phyloP scores from a whole-genome alignment of 441 rosid genomes.

The Mallotus repandus region DNA sequence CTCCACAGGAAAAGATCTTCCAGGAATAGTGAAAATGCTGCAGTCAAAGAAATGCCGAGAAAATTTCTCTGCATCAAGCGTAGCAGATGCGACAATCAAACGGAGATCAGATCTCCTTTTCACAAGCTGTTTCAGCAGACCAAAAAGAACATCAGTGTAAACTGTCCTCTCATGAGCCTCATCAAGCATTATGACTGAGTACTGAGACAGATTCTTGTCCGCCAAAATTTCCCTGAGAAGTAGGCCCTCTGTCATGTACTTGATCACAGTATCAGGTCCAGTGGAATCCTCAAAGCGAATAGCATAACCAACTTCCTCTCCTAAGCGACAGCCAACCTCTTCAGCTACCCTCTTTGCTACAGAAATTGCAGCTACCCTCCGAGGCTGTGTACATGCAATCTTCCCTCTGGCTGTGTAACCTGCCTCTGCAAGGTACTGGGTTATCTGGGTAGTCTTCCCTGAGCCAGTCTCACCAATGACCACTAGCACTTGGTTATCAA shows the following conservation, averaged over 20 bases:
- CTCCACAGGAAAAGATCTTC: conserved; percentile 85
- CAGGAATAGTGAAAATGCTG: conserved; percentile 77
- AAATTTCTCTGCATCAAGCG: conserved; percentile 81
- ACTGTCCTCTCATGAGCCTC: conserved; percentile 93
- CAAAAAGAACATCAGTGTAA: conserved; percentile 80
- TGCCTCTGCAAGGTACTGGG: conserved; percentile 78
- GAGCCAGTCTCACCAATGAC: conserved; percentile 91
- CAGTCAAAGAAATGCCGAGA: conserved; percentile 76
- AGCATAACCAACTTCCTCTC: conserved; percentile 81
- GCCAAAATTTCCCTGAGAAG: conserved; percentile 68
- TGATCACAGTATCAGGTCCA: conserved; percentile 79
- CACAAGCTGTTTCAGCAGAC: conserved; percentile 69
- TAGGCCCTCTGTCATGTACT: conserved; percentile 91
- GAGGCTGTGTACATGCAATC: conserved; percentile 88
- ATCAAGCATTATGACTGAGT: conserved; percentile 75
- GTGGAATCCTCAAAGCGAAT: conserved; percentile 83
- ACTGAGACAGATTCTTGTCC: conserved; percentile 64
- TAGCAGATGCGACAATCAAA: conserved; percentile 80
- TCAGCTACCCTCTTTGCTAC: conserved; percentile 86
- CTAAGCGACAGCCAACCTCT: conserved; percentile 78
- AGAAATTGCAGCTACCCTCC: conserved; percentile 80
- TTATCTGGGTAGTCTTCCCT: conserved; percentile 79
- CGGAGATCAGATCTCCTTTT: conserved; percentile 66
- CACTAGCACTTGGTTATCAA: conserved; percentile 74
- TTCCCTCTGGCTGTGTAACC: conserved; percentile 72